Conservation (phyloP, 106 monocot species). For the Apostasia ramifera region DNA sequence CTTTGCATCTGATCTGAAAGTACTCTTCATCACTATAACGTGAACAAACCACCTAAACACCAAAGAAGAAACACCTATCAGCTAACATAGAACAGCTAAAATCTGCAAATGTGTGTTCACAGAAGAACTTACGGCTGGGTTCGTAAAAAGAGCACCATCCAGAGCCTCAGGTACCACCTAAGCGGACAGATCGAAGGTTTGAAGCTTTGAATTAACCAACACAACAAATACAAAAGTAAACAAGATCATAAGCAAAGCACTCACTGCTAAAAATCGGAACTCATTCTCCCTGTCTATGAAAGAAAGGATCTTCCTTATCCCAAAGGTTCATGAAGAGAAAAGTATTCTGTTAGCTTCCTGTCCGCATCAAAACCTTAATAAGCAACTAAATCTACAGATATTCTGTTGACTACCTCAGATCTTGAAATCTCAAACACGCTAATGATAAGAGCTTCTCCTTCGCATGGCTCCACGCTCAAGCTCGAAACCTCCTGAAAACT, state of each 20-base stretch:
- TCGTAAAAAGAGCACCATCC: conserved; percentile 45
- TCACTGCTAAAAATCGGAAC: conserved; percentile 87
- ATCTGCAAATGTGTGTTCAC: background rate
- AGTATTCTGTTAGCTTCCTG: background rate
- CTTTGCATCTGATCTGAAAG: conserved; percentile 85
- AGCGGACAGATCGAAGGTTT: background rate
- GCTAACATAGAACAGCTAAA: background rate
- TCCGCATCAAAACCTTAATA: background rate
- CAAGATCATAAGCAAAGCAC: conserved; percentile 7
- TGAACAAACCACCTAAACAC: conserved; percentile 71
- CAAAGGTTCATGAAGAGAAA: background rate
- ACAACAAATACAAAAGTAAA: conserved; percentile 13
- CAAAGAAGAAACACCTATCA: background rate
- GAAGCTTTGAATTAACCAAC: background rate
- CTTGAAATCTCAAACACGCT: conserved; percentile 81
- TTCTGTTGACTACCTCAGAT: conserved; percentile 44
- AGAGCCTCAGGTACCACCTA: conserved; percentile 81
- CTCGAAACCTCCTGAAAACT: conserved; percentile 85
- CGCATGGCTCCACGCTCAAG: conserved; percentile 89
- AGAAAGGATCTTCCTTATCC: conserved; percentile 48
- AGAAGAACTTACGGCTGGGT: conserved; percentile 58
- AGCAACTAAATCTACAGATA: background rate
- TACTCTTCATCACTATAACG: conserved; percentile 88
- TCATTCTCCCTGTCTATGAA: conserved; percentile 93
- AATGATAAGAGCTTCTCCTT: conserved; percentile 70